These are phyloP conservation scores for Ascochyta fabae DNA, from an alignment of 2,329 filamentous ascomycete species.

Conservation along the genomic window DNA sequence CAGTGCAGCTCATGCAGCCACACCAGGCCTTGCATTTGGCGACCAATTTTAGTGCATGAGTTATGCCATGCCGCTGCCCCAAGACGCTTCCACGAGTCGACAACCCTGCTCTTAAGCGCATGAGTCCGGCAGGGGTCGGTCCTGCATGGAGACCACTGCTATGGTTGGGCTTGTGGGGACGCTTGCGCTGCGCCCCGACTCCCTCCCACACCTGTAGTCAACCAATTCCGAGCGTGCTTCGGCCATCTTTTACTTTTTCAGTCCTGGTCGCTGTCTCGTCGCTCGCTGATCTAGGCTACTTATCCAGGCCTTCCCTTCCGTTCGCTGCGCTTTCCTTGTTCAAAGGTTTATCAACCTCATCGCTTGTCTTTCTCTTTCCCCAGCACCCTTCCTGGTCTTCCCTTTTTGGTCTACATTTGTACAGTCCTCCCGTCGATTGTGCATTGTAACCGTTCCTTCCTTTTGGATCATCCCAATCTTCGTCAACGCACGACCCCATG, in stretches of 20 bases:
- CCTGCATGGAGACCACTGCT: conserved; percentile 39
- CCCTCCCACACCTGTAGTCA: conserved; percentile 37
- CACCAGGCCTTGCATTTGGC: conserved; percentile 40
- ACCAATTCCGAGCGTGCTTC: conserved; percentile 49
- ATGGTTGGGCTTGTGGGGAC: conserved; percentile 47
- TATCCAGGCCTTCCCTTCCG: conserved; percentile 48
- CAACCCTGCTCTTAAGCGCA: conserved; percentile 42
- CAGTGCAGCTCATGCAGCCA: conserved; percentile 39
- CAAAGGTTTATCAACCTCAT: conserved; percentile 53
- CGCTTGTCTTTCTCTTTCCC: conserved; percentile 49
- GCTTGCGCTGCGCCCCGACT: conserved; percentile 48
- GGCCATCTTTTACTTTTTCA: conserved; percentile 53
- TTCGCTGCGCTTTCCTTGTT: conserved; percentile 47
- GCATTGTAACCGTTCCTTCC: conserved; percentile 49
- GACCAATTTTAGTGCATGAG: conserved; percentile 43
- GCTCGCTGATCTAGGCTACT: conserved; percentile 50
- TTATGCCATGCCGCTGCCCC: conserved; percentile 49
- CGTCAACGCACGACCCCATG: conserved; percentile 40
- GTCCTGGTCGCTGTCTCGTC: conserved; percentile 48
- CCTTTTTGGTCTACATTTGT: conserved; percentile 46
- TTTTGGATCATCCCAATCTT: conserved; percentile 39
- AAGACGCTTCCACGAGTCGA: conserved; percentile 45
- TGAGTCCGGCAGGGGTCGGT: conserved; percentile 43
- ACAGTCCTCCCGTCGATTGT: conserved; percentile 40
- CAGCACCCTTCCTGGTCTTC: conserved; percentile 44